phyloP scores from a whole-genome alignment of 2,329 filamentous ascomycete species.

The Aspergillus caelatus region DNA sequence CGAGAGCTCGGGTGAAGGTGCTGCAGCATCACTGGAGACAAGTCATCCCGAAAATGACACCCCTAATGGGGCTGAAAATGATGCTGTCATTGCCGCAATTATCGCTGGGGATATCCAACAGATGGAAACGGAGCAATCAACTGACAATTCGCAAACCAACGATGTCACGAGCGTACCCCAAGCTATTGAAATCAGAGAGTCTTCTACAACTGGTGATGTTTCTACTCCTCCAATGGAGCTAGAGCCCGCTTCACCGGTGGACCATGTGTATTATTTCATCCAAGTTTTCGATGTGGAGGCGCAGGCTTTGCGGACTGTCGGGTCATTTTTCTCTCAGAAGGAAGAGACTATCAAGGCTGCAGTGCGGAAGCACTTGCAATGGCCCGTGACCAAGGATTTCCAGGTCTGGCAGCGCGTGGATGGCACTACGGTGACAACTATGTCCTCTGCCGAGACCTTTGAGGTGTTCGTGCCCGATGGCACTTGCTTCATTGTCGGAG shows the following conservation, averaged over 20 bases:
- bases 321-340: conserved; percentile 46
- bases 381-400: conserved; percentile 43
- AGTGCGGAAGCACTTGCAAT: conserved; percentile 43
- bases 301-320: conserved; percentile 44
- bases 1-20: not conserved
- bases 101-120: conserved; percentile 34
- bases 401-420: conserved; percentile 48
- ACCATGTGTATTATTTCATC: conserved; percentile 52
- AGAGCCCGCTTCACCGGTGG: conserved; percentile 30
- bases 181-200: conserved; percentile 19
- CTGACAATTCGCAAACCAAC: conserved; percentile 8
- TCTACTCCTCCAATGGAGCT: conserved; percentile 16
- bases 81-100: conserved; percentile 32
- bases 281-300: conserved; percentile 56
- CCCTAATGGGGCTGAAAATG: conserved; percentile 20
- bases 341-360: conserved; percentile 44
- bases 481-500: conserved; percentile 45
- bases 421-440: conserved; percentile 36
- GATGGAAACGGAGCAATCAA: conserved; percentile 20
- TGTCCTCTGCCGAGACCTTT: conserved; percentile 40
- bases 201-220: conserved; percentile 17
- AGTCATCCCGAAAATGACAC: not conserved
- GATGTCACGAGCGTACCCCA: conserved; percentile 9
- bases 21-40: not conserved
- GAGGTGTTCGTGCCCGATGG: conserved; percentile 40